Evolutionary conservation across 305 asterid species (phyloP), one percentile per base, ranked within the genome.

Genomic region (Striga hermonthica): DNA sequence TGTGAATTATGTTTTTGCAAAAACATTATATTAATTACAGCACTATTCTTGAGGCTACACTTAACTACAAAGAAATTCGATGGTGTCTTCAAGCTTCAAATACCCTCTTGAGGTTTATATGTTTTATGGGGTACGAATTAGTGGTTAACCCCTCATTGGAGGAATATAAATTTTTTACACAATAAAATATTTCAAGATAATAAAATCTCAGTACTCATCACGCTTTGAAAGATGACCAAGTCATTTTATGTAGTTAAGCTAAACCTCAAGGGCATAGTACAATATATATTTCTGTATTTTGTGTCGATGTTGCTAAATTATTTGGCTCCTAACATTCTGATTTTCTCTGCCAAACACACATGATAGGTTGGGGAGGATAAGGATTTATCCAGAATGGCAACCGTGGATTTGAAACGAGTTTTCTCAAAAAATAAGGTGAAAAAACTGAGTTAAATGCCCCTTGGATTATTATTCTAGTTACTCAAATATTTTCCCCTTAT

Each of bases 341-440:
- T 2, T n/a, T n/a, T 22, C 31, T 22, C 2, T 22, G 31, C 2
- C 31, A 22, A 22, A 22, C 31, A 22, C 31, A 22, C 31, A 22
- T 50, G 9, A 64, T 75, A 94, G 99, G 86, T 73, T 57, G 99
- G 89, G 11, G 99, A 94, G 74, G 97, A 94, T 81, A 83, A 82
- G 72, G 96, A 94, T 68, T 81, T 84, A 16, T 94, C 99, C 6
- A 78, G 66, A 53, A 76, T 69, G 69, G 82, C 96, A 59, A 77
- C 73, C 4, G 95, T 94, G 15, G 98, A 94, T n/a, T 43, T 94
- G 79, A 85, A 85, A 78, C 70, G 66, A 66, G 69, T 94, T 41
- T 94, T 94, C 60, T 83, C 95, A 11, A 71, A 76, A 36, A 86
- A 70, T 76, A 85, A 84, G 95, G 98, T 86, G 61, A 69, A 65